Conservation (phyloP, 257 asterid species). For the Solanum medicagineum region DNA sequence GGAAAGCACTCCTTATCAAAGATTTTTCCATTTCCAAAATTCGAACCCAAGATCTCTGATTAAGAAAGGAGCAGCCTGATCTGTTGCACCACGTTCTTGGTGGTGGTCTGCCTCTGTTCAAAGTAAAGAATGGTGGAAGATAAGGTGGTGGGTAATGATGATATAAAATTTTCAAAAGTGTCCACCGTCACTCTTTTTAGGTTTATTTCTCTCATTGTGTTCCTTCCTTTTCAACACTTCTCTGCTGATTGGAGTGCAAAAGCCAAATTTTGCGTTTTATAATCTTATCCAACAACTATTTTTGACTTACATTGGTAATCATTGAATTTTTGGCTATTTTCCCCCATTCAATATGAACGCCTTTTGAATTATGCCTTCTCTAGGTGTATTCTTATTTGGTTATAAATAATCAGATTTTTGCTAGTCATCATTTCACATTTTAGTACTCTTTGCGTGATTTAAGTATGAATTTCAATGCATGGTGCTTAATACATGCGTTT, state of each 20-base stretch:
- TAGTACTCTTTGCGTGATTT: neutral
- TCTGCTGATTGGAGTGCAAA: neutral
- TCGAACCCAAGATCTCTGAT: too few relatives aligned
- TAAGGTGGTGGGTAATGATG: conserved; percentile 11
- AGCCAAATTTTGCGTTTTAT: conserved; percentile 1
- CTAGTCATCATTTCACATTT: neutral
- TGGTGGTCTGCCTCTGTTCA: neutral
- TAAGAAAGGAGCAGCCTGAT: too few relatives aligned
- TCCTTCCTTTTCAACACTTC: neutral
- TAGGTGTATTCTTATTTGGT: neutral
- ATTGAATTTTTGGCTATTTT: neutral
- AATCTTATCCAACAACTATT: neutral
- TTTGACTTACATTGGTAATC: neutral
- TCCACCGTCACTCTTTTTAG: conserved; percentile 21
- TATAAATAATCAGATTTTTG: neutral
- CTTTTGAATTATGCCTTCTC: neutral
- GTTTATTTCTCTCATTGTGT: neutral
- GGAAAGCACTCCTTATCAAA: too few relatives aligned
- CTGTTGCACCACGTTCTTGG: too few relatives aligned
- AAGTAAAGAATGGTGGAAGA: neutral
- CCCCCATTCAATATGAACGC: neutral
- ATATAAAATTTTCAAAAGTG: neutral
- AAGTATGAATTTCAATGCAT: neutral
- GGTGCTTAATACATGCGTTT: neutral
- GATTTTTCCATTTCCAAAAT: too few relatives aligned